phyloP scores from a whole-genome alignment of 2,329 filamentous ascomycete genomes.

The Helicocarpus griseus region DNA sequence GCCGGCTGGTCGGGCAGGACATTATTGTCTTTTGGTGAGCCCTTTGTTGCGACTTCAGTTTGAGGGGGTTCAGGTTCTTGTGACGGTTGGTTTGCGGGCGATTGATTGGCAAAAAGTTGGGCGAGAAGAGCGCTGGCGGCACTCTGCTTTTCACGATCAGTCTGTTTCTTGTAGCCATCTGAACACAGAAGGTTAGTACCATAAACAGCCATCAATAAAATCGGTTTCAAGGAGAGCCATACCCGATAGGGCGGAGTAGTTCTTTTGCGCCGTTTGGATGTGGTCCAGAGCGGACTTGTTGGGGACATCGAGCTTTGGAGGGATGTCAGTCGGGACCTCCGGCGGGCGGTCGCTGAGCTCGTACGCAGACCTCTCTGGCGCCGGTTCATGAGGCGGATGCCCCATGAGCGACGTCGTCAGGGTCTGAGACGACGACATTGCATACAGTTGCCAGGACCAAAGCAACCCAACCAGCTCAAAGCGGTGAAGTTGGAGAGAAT shows the following conservation, averaged over 20 bases:
- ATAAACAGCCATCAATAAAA: background rate
- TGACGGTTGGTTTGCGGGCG: constrained; percentile 6
- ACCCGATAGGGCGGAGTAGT: constrained; percentile 19
- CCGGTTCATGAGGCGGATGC: constrained; percentile 34
- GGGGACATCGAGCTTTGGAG: constrained; percentile 22
- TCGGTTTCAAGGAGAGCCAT: background rate
- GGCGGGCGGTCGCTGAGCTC: constrained; percentile 28
- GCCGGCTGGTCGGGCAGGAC: background rate
- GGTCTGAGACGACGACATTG: constrained; percentile 39
- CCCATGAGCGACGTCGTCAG: constrained; percentile 39
- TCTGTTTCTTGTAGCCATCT: constrained; percentile 19
- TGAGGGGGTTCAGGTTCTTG: background rate
- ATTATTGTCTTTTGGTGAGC: background rate
- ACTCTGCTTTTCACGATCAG: constrained; percentile 28
- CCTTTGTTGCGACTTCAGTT: background rate
- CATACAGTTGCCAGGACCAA: constrained; percentile 22
- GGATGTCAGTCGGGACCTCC: constrained; percentile 16
- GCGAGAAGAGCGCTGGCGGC: constrained; percentile 33
- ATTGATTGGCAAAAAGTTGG: constrained; percentile 30
- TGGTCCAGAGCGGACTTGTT: constrained; percentile 18
- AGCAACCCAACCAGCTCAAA: constrained; percentile 5
- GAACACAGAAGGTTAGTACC: constrained; percentile 6
- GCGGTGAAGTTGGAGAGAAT: constrained; percentile 14
- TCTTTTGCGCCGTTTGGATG: constrained; percentile 24
- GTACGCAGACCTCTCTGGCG: constrained; percentile 30